Conservation (phyloP, 805 yeast genomes). For the Soucietia sequanensis region DNA sequence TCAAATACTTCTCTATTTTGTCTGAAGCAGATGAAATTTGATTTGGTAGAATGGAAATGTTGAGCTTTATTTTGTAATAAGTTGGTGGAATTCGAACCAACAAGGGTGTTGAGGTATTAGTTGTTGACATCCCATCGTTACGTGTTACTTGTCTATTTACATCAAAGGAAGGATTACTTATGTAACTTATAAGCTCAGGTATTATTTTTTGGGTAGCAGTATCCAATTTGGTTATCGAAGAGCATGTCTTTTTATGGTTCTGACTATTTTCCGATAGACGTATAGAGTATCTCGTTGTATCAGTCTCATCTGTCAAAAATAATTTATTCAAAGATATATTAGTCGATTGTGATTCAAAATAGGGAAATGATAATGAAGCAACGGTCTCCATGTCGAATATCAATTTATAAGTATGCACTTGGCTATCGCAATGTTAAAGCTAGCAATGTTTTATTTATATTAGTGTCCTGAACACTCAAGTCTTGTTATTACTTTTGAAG, state of each 20-base stretch:
- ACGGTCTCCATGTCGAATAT: conserved; percentile 13
- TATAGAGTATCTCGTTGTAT: conserved; percentile 19
- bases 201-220: conserved; percentile 13
- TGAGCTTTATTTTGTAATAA: conserved; percentile 26
- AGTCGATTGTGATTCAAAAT: conserved; percentile 11
- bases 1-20: conserved; percentile 15
- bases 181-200: conserved; percentile 20
- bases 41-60: conserved; percentile 19
- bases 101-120: conserved; percentile 22
- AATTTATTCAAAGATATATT: conserved; percentile 19
- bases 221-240: conserved; percentile 14
- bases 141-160: background rate
- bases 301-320: conserved; percentile 25
- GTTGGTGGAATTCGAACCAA: conserved; percentile 25
- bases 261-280: conserved; percentile 15
- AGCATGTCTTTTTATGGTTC: conserved; percentile 10
- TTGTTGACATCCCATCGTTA: too few species aligned
- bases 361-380: conserved; percentile 27
- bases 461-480: too few species aligned
- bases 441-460: too few species aligned
- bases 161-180: conserved; percentile 17
- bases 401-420: conserved; percentile 1
- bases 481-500: too few species aligned
- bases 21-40: conserved; percentile 1
- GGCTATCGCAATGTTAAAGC: conserved; percentile 2